Conservation (phyloP, 257 asterid genomes). For the Solanum megistacrolobum region DNA sequence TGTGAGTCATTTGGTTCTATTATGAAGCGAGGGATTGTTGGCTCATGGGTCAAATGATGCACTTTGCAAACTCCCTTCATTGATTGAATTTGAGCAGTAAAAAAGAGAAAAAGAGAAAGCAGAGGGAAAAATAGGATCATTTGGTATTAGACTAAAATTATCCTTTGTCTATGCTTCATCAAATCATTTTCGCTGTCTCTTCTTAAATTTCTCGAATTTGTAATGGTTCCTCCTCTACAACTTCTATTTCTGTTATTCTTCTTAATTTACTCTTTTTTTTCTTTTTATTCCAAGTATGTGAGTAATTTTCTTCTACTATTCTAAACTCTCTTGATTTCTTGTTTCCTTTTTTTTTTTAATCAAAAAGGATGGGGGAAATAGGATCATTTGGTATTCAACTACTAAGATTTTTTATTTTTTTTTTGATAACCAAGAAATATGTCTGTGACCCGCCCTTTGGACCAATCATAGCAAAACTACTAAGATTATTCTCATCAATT, state of each 20-base stretch:
- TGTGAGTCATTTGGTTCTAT: not conserved
- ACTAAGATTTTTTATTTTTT: no score
- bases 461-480: not conserved
- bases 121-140: not conserved
- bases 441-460: no score
- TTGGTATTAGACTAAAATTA: not conserved
- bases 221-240: not conserved
- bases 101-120: not conserved
- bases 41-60: not conserved
- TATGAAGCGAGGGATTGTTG: not conserved
- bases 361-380: not conserved
- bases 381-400: not conserved
- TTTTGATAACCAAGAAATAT: no score
- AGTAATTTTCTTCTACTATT: not conserved
- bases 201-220: not conserved
- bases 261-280: not conserved
- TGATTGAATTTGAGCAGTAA: not conserved
- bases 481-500: not conserved
- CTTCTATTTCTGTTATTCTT: not conserved
- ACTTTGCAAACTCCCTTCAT: not conserved
- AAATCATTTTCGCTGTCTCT: not conserved
- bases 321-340: not conserved
- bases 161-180: not conserved
- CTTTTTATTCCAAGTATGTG: not conserved
- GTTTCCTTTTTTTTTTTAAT: not conserved